Evolutionary conservation across 148 eudicot species (phyloP).

Genomic region (Polygonum maritimum): DNA sequence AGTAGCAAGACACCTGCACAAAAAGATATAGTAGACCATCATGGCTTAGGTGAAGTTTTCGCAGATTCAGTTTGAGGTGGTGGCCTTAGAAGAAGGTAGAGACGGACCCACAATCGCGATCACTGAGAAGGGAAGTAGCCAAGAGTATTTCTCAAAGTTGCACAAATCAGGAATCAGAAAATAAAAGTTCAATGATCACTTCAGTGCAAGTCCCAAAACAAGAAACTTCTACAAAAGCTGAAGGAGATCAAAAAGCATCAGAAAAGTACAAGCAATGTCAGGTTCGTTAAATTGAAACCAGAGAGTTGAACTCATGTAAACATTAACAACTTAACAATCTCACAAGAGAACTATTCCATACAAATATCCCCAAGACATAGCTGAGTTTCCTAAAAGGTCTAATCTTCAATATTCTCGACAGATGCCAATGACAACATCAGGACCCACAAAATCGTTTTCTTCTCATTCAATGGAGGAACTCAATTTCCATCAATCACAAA

Average conservation of each 20-base stretch:
- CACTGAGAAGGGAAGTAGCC: conserved; percentile 72
- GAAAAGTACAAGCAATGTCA: no score
- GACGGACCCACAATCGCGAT: conserved; percentile 75
- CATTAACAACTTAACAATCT: background rate
- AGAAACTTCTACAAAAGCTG: background rate
- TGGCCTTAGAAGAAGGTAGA: conserved; percentile 73
- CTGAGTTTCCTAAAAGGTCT: no score
- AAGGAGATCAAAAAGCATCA: background rate
- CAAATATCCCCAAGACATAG: no score
- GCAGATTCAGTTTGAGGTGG: conserved; percentile 23
- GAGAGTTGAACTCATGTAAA: background rate
- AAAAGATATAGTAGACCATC: background rate
- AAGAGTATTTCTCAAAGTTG: conserved; percentile 65
- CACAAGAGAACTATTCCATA: no score
- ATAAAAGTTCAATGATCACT: background rate
- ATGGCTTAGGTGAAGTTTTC: conserved; percentile 16
- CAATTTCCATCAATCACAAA: background rate
- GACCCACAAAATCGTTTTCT: no score
- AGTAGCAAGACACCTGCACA: background rate
- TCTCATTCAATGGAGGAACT: background rate
- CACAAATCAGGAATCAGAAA: conserved; percentile 2
- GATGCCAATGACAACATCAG: no score
- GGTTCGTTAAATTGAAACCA: background rate
- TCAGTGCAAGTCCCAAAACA: background rate
- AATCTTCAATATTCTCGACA: no score